Base-by-base conservation (phyloP, 192 early-diverging fungal genomes). In the Borealophlyctis nickersoniae region DNA sequence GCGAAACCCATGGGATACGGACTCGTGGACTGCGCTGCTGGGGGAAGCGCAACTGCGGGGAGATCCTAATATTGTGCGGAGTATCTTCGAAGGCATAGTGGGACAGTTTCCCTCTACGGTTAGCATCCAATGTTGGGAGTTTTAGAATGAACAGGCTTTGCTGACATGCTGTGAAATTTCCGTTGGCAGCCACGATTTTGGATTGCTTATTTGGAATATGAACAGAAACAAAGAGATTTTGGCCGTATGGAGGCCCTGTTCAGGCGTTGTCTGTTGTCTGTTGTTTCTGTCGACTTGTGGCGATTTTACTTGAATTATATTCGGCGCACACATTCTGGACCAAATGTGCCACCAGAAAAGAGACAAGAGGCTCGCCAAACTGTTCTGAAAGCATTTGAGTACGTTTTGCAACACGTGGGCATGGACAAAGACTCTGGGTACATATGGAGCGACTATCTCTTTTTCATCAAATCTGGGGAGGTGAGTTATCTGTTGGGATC, bases 271-370 rank as follows among this genome's bases (percentile, higher is more conserved):
- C 81, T 96, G 52, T 81, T 84, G 53, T 81, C 78, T 50, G 91
- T 92, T n/a, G 81, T 88, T 4, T 88, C 88, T 7, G 88, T 98
- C 32, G 91, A 93, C 22, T 77, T 96, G 13, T 95, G 91, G 89
- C 83, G 87, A 54, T 87, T 86, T 61, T 98, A 98, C 73, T 69
- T 98, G 61, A 84, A 84, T 64, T 95, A 96, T 72, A 88, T 96
- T 49, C 82, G 86, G 48, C 81, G 85, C 48, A 85, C 84, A 50
- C 89, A 94, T 72, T 70, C 79, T 34, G 78, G 77, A 33, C 73
- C 74, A 30, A 73, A 76, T 39, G 78, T 79, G 11, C 45, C 77
- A 30, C 71, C 75, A 11, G 67, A 78, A n/a, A 57, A 69, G 5
- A 69, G 72, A 24, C 76, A 80, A 11, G 89, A 91, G 54, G 70